These are phyloP conservation scores for Paecilomyces sp. DNA, from an alignment of 2,329 filamentous ascomycete species.

Conservation along the genomic window DNA sequence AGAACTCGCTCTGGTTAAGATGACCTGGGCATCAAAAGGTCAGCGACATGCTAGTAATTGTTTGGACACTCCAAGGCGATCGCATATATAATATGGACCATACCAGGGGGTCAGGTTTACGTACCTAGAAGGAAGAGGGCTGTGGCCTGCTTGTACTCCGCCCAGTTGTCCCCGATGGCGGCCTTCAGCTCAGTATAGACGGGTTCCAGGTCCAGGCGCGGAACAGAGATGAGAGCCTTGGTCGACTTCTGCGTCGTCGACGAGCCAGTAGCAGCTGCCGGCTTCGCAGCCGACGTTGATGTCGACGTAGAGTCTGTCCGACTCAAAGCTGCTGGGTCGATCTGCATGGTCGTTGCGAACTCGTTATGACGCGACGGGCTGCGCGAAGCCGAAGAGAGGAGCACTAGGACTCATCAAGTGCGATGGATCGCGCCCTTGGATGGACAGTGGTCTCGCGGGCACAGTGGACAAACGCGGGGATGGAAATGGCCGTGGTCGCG, in stretches of 20 bases:
- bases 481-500: constrained; percentile 16
- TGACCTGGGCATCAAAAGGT: constrained; percentile 35
- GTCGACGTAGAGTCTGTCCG: constrained; percentile 33
- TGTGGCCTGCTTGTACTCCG: constrained; percentile 52
- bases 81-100: not conserved
- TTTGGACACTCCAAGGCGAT: not conserved
- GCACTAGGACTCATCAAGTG: constrained; percentile 32
- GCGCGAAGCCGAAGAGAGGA: constrained; percentile 31
- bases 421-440: constrained; percentile 8
- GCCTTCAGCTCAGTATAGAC: constrained; percentile 56
- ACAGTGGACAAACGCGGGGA: constrained; percentile 12
- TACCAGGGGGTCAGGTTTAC: constrained; percentile 11
- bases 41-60: constrained; percentile 6
- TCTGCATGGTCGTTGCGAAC: constrained; percentile 33
- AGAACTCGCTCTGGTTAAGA: constrained; percentile 56
- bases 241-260: constrained; percentile 39
- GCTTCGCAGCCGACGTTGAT: constrained; percentile 23
- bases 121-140: constrained; percentile 52
- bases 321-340: constrained; percentile 38
- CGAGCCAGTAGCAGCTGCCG: constrained; percentile 15
- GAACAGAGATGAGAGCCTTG: constrained; percentile 46
- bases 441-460: not conserved
- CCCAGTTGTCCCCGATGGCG: constrained; percentile 53
- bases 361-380: constrained; percentile 28
- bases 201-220: constrained; percentile 56